A percentile compares a stretch with the other conserved stretches of the same genome.
Evolutionary conservation across 1,284 basidiomycete genomes (phyloP).

Genomic region (Tylopilus orsonianus): DNA sequence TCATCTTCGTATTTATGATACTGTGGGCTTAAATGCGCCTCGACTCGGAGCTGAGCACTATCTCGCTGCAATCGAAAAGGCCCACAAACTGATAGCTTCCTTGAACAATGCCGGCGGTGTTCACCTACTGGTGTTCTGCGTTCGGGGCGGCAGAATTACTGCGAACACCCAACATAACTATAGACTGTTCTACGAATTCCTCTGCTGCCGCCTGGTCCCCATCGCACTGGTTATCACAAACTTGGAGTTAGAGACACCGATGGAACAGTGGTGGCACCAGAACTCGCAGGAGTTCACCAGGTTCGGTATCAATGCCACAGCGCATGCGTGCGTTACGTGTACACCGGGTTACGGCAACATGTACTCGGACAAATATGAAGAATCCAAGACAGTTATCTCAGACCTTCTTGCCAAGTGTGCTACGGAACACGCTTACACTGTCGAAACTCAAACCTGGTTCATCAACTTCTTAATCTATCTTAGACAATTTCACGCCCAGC

Average conservation of each 20-base stretch:
- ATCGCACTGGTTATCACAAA: conserved; percentile 32
- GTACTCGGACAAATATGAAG: conserved; percentile 32
- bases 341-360: conserved; percentile 28
- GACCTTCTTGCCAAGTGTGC: conserved; percentile 26
- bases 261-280: conserved; percentile 32
- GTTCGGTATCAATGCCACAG: conserved; percentile 25
- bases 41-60: conserved; percentile 27
- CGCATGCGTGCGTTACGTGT: conserved; percentile 31
- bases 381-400: conserved; percentile 28
- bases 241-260: conserved; percentile 30
- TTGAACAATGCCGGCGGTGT: conserved; percentile 28
- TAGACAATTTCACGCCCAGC: conserved; percentile 22
- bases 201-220: conserved; percentile 31
- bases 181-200: conserved; percentile 31
- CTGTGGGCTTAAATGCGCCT: conserved; percentile 34
- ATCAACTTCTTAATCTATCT: conserved; percentile 26
- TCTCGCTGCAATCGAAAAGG: conserved; percentile 34
- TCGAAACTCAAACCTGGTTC: conserved; percentile 31
- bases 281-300: conserved; percentile 28
- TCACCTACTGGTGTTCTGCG: conserved; percentile 33
- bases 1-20: conserved; percentile 28
- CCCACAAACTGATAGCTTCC: conserved; percentile 20
- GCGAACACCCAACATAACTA: conserved; percentile 34
- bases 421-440: conserved; percentile 18
- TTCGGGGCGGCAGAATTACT: conserved; percentile 35